Conservation (phyloP, 805 yeast species). For the Maudiozyma bulderi region DNA sequence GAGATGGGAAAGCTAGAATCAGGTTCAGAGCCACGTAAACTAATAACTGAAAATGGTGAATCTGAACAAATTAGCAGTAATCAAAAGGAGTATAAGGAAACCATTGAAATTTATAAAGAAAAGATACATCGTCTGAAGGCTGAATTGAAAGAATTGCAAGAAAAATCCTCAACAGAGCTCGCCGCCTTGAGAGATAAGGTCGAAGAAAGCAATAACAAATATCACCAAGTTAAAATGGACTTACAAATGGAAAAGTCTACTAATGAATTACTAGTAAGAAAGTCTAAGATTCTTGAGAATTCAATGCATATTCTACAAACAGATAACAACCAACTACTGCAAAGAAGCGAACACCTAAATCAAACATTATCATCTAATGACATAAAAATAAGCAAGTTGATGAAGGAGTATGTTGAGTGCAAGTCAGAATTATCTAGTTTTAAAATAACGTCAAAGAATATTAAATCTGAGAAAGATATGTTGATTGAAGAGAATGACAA, state of each 20-base stretch:
- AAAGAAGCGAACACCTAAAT: slow-evolving; percentile 33
- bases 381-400: slow-evolving; percentile 35
- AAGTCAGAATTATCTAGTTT: slow-evolving; percentile 38
- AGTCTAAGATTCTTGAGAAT: neutral
- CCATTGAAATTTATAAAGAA: no score
- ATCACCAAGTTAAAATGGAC: slow-evolving; percentile 41
- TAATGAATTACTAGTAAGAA: neutral
- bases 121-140: no score
- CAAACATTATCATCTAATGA: slow-evolving; percentile 40
- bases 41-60: no score
- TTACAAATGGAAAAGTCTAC: slow-evolving; percentile 45
- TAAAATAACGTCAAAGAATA: slow-evolving; percentile 37
- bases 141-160: no score
- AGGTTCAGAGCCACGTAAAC: slow-evolving; percentile 50
- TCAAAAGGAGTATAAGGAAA: slow-evolving; percentile 18
- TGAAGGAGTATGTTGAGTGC: slow-evolving; percentile 47
- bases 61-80: slow-evolving; percentile 1
- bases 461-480: slow-evolving; percentile 46
- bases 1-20: slow-evolving; percentile 45
- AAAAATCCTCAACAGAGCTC: no score
- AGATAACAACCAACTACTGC: slow-evolving; percentile 33
- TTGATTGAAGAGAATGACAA: slow-evolving; percentile 42
- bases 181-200: slow-evolving; percentile 24
- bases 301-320: neutral
- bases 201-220: slow-evolving; percentile 17